Base-by-base conservation (phyloP, 2,329 filamentous ascomycete species). In the Akanthomyces muscarius region DNA sequence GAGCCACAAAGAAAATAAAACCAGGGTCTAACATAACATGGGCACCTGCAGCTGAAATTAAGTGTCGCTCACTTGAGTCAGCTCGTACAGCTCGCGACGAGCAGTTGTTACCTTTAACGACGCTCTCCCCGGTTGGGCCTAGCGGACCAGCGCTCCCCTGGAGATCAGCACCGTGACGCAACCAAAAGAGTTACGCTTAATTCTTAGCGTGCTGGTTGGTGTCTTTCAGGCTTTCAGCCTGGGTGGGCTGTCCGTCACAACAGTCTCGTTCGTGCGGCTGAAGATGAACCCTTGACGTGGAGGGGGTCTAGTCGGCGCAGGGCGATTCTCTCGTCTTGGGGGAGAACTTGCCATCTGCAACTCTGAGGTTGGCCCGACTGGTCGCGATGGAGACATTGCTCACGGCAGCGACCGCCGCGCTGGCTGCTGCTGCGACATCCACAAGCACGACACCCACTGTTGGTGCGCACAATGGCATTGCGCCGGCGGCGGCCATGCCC, bases 401-500 rank as follows among this genome's bases (percentile, higher is more conserved):
- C 52, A 28, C n/a, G 52, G 42, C 52, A 13, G 33, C 52, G 10
- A 41, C 52, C 2, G 52, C 52, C 7, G 52, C 52, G 28, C 33
- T 54, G 33, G 48, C 48, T 21, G 48, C 48, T 14, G 48, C 48
- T 5, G 28, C 52, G 28, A 42, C 52, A 5, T 8, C 52, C 8
- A 54, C 52, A 8, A 42, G n/a, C 52, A 42, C 52, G 16, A n/a
- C 33, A 1, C 18, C 52, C 5, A 52, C 30, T 5, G 21, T n/a
- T 3, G 25, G n/a, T 36, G 52, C 28, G 13, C 63, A 64, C 38
- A 33, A 51, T 28, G 51, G 63, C 52, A 53, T 47, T 7, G 36
- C 52, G 44, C 63, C 63, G 4, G 63, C 63, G 21, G 57, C 57
- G 3, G 50, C 63, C 18, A 64, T 64, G 63, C 41, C 52, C 44